Conservation (phyloP, 2,329 filamentous ascomycete species). For the Colletotrichum gigasporum region DNA sequence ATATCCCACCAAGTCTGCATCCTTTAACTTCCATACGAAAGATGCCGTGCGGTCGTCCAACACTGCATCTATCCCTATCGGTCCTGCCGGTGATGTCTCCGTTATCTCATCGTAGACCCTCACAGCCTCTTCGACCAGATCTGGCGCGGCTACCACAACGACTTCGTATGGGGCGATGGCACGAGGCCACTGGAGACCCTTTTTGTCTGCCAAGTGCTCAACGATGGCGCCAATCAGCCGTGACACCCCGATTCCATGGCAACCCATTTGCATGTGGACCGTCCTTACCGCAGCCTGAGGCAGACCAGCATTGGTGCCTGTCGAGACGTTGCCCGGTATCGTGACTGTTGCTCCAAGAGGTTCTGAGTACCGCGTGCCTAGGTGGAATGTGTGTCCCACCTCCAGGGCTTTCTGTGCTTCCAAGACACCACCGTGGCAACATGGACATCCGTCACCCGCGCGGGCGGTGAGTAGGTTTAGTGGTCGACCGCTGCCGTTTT, state of each 20-base stretch:
- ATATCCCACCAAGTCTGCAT: slow-evolving; percentile 91
- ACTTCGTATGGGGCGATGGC: slow-evolving; percentile 87
- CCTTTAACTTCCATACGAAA: slow-evolving; percentile 86
- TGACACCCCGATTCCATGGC: slow-evolving; percentile 93
- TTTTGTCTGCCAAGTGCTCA: slow-evolving; percentile 74
- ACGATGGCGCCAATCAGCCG: slow-evolving; percentile 89
- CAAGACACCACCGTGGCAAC: slow-evolving; percentile 72
- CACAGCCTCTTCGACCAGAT: slow-evolving; percentile 57
- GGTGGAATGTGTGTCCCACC: slow-evolving; percentile 93
- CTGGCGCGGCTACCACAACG: slow-evolving; percentile 67
- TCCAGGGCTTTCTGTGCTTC: slow-evolving; percentile 81
- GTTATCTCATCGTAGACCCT: slow-evolving; percentile 72
- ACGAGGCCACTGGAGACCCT: slow-evolving; percentile 87
- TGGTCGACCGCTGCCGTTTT: slow-evolving; percentile 43
- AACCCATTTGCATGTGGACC: slow-evolving; percentile 85
- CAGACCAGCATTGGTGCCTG: neutral
- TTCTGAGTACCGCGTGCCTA: slow-evolving; percentile 87
- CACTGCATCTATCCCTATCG: slow-evolving; percentile 65
- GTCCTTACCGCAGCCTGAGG: neutral
- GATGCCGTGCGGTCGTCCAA: slow-evolving; percentile 77
- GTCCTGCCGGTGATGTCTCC: neutral
- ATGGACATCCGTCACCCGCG: slow-evolving; percentile 77
- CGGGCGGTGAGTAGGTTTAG: slow-evolving; percentile 73
- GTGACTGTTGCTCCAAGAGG: slow-evolving; percentile 74
- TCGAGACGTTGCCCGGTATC: slow-evolving; percentile 42